phyloP scores from a whole-genome alignment of 2,329 filamentous ascomycete species.

The Aspergillus latus region DNA sequence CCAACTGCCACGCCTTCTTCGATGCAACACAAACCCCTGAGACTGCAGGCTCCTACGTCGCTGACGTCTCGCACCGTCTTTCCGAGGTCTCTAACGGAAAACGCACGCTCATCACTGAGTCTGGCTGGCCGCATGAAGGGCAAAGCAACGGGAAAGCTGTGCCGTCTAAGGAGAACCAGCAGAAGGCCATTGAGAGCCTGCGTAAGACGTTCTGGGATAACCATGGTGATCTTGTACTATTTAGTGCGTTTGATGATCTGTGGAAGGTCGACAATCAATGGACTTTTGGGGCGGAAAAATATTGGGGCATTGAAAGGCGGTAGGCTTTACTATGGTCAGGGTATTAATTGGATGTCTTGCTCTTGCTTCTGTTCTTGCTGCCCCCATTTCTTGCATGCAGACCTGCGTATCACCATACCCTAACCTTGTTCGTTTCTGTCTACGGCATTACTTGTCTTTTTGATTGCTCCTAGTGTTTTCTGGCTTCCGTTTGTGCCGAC shows the following conservation, averaged over 20 bases:
- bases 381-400: background rate
- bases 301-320: conserved; percentile 63
- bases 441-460: background rate
- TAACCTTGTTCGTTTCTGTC: background rate
- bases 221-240: conserved; percentile 59
- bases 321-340: background rate
- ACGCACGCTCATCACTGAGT: conserved; percentile 73
- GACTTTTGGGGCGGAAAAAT: conserved; percentile 72
- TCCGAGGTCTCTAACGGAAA: conserved; percentile 54
- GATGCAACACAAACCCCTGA: conserved; percentile 61
- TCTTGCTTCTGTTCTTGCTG: background rate
- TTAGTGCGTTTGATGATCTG: conserved; percentile 74
- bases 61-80: conserved; percentile 53
- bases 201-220: conserved; percentile 55
- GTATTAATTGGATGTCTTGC: background rate
- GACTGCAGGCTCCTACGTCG: conserved; percentile 67
- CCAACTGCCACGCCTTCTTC: conserved; percentile 85
- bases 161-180: conserved; percentile 66
- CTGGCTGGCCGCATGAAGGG: conserved; percentile 78
- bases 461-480: background rate
- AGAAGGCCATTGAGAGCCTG: conserved; percentile 64
- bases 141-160: conserved; percentile 65
- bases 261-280: conserved; percentile 69
- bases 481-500: no score
- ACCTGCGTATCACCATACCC: background rate